Conservation (phyloP, 1,284 basidiomycete species). For the Tausonia pullulans region DNA sequence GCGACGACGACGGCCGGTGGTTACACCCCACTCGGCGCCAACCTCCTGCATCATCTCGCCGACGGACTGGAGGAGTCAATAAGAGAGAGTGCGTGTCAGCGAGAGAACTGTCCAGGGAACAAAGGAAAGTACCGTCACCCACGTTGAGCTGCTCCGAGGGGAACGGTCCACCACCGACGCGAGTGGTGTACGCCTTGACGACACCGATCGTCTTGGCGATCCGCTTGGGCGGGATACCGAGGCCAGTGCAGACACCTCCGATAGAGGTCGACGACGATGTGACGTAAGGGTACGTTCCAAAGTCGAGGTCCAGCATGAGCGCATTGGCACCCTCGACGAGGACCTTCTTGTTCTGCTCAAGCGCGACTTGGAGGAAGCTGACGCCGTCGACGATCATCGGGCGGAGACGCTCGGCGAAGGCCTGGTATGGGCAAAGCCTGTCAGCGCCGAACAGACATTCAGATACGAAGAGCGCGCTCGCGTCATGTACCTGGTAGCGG, state of each 20-base stretch:
- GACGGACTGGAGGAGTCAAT: constrained; percentile 44
- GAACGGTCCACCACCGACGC: constrained; percentile 95
- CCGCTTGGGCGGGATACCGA: constrained; percentile 81
- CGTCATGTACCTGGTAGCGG: constrained; percentile 61
- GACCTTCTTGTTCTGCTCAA: constrained; percentile 62
- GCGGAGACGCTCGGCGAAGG: constrained; percentile 68
- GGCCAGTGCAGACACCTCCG: constrained; percentile 87
- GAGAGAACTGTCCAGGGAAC: background rate
- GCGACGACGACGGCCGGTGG: constrained; percentile 81
- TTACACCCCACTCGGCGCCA: constrained; percentile 81
- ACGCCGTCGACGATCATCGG: constrained; percentile 87
- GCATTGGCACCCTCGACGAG: constrained; percentile 97
- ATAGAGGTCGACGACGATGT: constrained; percentile 88
- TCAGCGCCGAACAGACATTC: background rate
- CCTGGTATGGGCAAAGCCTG: constrained; percentile 35
- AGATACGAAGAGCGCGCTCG: background rate
- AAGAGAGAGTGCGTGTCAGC: background rate
- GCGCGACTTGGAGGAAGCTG: constrained; percentile 69
- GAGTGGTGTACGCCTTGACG: constrained; percentile 94
- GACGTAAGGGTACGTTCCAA: constrained; percentile 94
- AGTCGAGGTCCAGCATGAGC: constrained; percentile 95
- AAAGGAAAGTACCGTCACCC: constrained; percentile 24
- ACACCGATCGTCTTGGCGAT: constrained; percentile 84
- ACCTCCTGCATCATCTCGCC: constrained; percentile 88
- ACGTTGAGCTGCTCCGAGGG: constrained; percentile 89